phyloP scores from a whole-genome alignment of 2,329 filamentous ascomycete species.

The Ceratocystis diversiconidia region DNA sequence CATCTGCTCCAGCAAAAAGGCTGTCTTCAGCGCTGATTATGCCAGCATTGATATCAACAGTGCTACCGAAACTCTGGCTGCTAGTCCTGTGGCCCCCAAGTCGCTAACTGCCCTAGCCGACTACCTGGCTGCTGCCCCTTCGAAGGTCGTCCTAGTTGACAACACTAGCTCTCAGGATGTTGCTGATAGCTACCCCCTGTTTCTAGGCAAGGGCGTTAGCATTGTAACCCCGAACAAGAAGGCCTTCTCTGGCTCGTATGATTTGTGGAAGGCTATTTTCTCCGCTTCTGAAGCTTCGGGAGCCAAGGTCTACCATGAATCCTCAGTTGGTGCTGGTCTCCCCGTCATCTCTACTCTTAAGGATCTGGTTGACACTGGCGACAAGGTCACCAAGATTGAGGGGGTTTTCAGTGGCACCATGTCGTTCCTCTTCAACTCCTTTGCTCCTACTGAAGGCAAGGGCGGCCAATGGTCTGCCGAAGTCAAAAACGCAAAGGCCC shows the following conservation, averaged over 20 bases:
- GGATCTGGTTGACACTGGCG: conserved; percentile 87
- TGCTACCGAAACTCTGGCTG: conserved; percentile 46
- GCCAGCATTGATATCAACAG: conserved; percentile 48
- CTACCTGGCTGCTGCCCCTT: conserved; percentile 64
- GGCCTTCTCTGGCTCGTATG: conserved; percentile 70
- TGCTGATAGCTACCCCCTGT: conserved; percentile 66
- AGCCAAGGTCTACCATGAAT: conserved; percentile 87
- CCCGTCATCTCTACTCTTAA: conserved; percentile 88
- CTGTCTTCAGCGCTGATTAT: conserved; percentile 62
- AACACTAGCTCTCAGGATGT: conserved; percentile 87
- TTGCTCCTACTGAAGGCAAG: conserved; percentile 61
- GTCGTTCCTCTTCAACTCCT: conserved; percentile 96
- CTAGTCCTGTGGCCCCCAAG: conserved; percentile 50
- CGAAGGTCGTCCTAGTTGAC: conserved; percentile 74
- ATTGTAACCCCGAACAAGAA: conserved; percentile 98
- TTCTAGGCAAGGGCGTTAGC: conserved; percentile 69
- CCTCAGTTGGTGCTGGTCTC: conserved; percentile 81
- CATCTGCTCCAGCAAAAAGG: conserved; percentile 73
- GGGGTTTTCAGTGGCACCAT: conserved; percentile 96
- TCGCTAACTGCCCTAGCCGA: conserved; percentile 56
- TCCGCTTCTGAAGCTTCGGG: conserved; percentile 52
- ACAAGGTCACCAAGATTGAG: conserved; percentile 82
- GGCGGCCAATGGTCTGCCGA: conserved; percentile 82
- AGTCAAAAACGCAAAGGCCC: conserved; percentile 78
- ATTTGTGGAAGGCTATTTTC: conserved; percentile 82